Evolutionary conservation across 495 filamentous ascomycete genomes (phyloP).

Genomic region (Trichoderma parareesei): DNA sequence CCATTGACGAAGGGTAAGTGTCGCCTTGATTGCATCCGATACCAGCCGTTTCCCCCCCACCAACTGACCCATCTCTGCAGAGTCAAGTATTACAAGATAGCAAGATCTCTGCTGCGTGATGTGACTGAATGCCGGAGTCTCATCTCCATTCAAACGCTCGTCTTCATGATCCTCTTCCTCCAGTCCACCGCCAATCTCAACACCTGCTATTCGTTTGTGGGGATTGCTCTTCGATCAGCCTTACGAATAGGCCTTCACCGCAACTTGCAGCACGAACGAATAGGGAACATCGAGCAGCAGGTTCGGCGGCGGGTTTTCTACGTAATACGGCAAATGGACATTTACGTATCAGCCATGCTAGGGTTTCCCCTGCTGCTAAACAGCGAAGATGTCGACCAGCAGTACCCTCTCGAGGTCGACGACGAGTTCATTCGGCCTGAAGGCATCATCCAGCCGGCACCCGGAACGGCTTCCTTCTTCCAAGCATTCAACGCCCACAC

Average conservation of each 20-base stretch:
- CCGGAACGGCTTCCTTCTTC: slow-evolving; percentile 66
- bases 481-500: slow-evolving; percentile 82
- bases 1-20: slow-evolving; percentile 73
- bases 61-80: slow-evolving; percentile 34
- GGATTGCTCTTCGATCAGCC: slow-evolving; percentile 78
- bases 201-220: slow-evolving; percentile 89
- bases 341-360: slow-evolving; percentile 80
- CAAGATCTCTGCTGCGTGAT: slow-evolving; percentile 68
- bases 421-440: slow-evolving; percentile 82
- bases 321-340: slow-evolving; percentile 87
- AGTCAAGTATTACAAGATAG: slow-evolving; percentile 74
- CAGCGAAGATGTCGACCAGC: slow-evolving; percentile 88
- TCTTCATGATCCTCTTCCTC: slow-evolving; percentile 90
- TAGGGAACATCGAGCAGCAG: slow-evolving; percentile 80
- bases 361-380: slow-evolving; percentile 79
- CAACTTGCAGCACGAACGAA: slow-evolving; percentile 56
- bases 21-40: neutral
- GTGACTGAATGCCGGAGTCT: slow-evolving; percentile 89
- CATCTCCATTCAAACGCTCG: slow-evolving; percentile 70
- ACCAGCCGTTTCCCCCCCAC: neutral
- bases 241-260: slow-evolving; percentile 85
- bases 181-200: slow-evolving; percentile 86
- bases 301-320: slow-evolving; percentile 81
- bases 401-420: slow-evolving; percentile 75
- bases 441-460: slow-evolving; percentile 63